Base-by-base conservation (phyloP, 495 filamentous ascomycete species). In the Xylaria sp. region DNA sequence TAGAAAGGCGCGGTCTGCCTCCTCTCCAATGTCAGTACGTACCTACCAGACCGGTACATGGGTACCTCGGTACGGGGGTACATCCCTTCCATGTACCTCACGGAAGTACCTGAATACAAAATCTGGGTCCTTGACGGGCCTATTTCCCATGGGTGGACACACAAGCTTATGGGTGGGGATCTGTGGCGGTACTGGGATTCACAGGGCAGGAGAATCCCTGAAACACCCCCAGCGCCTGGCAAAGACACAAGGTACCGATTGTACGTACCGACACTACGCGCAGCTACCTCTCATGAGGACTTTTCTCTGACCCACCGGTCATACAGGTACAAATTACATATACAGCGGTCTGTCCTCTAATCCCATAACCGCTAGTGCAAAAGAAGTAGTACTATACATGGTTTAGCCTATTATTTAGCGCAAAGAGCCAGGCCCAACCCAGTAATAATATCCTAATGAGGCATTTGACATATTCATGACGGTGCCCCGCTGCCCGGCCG, bases 1-100 rank as follows among this genome's bases (percentile, higher is more conserved):
- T 55, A 58, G 71, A 72, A 79, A 75, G 74, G 71, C 77, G 77
- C 77, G 73, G 77, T 76, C 75, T 73, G 71, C 63, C 63, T 71
- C 68, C 33, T 71, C 70, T 65, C 52, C 66, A 70, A 46, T 71
- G 50, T 66, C 66, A 58, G 76, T 76, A 76, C 74, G 35, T 73
- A 75, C 63, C 44, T 35, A 19, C n/a, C 37, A 48, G 31, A 33
- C 63, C 58, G n/a, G 65, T 75, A 72, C 31, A 21, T 24, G 61
- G 21, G 43, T 72, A 71, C 67, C 15, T 48, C 67, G 44, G 33
- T 53, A 63, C 55, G 19, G 17, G 21, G 57, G 57, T 73, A 75
- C 75, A 67, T 71, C 44, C 58, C 40, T 33, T 9, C 14, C 31
- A 48, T 40, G 52, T 67, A 66, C 63, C 72, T 68, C 62, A 41